Evolutionary conservation across 1,284 basidiomycete genomes (phyloP), one percentile per base, ranked within the genome.

Genomic region (Ustilago xerochloae): DNA sequence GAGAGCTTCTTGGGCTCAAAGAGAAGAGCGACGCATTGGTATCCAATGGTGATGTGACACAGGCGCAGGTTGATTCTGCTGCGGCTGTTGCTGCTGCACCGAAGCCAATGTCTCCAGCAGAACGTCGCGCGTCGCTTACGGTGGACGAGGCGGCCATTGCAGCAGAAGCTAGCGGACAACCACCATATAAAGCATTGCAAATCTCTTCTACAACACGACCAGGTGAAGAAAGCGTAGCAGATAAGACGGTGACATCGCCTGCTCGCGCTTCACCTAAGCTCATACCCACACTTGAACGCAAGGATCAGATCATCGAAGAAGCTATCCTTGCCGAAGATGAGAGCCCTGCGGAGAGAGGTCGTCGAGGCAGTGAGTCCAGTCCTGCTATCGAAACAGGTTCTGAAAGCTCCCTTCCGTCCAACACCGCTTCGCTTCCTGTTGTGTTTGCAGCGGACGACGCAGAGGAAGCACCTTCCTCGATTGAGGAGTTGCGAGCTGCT

Each of bases 1-100:
- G 80, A 22, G 63, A 75, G n/a, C 59, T 84, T 1, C 71, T 84
- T 4, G 75, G 64, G 1, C 52, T 77, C 33, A 71, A 80, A 41
- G 70, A 75, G 36, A 73, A 66, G 38, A 70, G 67, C 47, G 72
- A 75, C 22, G 59, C 71, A 3, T 39, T 69, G 32, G 28, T 65
- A 15, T 65, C 63, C 4, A 26, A 59, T 20, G 30, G 38, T 8
- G 32, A 29, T 9, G 46, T n/a, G n/a, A n/a, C n/a, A n/a, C 30
- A 16, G 36, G 16, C 15, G 36, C 20, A 4, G 45, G 29, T 22
- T 4, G 53, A 26, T 5, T 0, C 26, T 16, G 30, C 53, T 2
- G 2, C 36, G 16, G 36, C 18, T 10, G 9, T 29, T 6, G 18
- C 49, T 10, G 9, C 29, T 22, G 46, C 54, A 6, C n/a, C 59